Evolutionary conservation across 306 rosid genomes (phyloP).

Genomic region (Cicer arietinum): DNA sequence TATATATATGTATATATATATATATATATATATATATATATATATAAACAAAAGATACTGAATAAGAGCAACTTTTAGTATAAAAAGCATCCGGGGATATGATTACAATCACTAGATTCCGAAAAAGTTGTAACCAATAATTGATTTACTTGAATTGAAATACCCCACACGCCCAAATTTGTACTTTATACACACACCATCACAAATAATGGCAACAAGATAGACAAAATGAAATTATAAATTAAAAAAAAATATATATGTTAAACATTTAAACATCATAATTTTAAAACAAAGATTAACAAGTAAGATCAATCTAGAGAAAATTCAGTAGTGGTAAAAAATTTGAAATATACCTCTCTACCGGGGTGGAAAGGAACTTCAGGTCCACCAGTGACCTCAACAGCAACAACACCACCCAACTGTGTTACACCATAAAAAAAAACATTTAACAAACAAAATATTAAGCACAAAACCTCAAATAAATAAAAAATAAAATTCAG

Average conservation of each 20-base stretch:
- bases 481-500: not conserved
- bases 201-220: not conserved
- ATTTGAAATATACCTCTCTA: slow-evolving; percentile 65
- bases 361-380: slow-evolving; percentile 97
- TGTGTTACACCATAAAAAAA: slow-evolving; percentile 5
- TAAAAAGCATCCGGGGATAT: not conserved
- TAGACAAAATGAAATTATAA: not conserved
- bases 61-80: not conserved
- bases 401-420: slow-evolving; percentile 96
- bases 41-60: not conserved
- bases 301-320: too few relatives aligned
- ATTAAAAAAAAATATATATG: not conserved
- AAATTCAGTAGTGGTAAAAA: not conserved
- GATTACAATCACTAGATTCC: not conserved
- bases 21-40: too few relatives aligned
- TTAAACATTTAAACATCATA: not conserved
- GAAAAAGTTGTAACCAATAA: not conserved
- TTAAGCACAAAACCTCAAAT: not conserved
- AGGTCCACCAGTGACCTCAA: slow-evolving; percentile 96
- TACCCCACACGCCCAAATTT: too few relatives aligned
- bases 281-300: not conserved
- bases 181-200: too few relatives aligned
- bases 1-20: too few relatives aligned
- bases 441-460: not conserved
- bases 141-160: not conserved